Evolutionary conservation across 306 rosid genomes (phyloP).

Genomic region (Fragaria iinumae): DNA sequence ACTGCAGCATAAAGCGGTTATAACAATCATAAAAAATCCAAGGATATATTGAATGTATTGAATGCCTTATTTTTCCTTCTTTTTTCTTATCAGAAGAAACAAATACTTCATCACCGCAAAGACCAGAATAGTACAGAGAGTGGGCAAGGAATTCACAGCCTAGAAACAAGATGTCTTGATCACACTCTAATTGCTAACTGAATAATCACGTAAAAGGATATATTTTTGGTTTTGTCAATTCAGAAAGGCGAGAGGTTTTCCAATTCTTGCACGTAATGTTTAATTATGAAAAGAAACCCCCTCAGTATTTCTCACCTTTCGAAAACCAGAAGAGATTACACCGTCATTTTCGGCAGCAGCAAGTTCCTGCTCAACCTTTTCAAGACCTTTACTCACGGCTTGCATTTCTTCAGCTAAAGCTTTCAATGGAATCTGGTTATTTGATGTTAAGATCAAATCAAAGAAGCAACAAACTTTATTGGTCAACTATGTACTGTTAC

Average conservation of each 20-base stretch:
- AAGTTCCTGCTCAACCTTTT: constrained; percentile 96
- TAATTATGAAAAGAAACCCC: not conserved
- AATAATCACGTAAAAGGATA: not conserved
- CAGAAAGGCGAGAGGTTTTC: not conserved
- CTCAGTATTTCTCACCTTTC: constrained; percentile 49
- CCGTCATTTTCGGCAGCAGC: constrained; percentile 87
- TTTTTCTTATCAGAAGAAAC: not conserved
- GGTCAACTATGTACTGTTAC: constrained; percentile 8
- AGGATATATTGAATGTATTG: not conserved
- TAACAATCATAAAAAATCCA: not conserved
- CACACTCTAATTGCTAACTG: not conserved
- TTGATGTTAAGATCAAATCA: constrained; percentile 19
- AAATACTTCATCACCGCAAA: not conserved
- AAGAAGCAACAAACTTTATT: not conserved
- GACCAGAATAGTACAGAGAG: not conserved
- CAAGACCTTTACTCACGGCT: constrained; percentile 97
- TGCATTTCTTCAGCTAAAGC: constrained; percentile 99
- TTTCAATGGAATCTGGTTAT: constrained; percentile 83
- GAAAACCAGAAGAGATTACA: constrained; percentile 74
- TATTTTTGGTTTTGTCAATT: not conserved
- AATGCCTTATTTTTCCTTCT: not conserved
- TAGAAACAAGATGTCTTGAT: not conserved
- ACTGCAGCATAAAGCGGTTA: not conserved
- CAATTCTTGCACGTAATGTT: not conserved
- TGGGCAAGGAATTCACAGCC: not conserved